phyloP scores from a whole-genome alignment of 306 rosid genomes.

The Cicer chorassanicum region DNA sequence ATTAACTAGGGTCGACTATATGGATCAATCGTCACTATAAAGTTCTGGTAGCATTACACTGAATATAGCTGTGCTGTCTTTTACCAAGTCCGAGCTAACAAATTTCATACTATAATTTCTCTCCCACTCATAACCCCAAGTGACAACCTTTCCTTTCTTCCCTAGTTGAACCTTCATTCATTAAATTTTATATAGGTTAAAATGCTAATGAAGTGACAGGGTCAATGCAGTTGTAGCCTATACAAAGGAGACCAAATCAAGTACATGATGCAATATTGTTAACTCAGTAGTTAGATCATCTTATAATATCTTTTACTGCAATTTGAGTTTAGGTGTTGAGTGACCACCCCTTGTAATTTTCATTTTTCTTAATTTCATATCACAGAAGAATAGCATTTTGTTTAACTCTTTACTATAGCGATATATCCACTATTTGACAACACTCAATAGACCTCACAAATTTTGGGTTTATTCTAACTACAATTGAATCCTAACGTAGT shows the following conservation, averaged over 20 bases:
- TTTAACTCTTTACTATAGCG: too few species aligned
- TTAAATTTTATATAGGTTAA: slow-evolving; percentile 5
- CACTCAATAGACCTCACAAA: neutral
- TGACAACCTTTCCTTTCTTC: neutral
- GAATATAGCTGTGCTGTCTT: neutral
- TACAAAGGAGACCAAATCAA: neutral
- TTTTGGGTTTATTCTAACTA: neutral
- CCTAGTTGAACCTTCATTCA: neutral
- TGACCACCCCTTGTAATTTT: neutral
- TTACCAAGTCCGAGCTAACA: neutral
- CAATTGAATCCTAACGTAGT: slow-evolving; percentile 17
- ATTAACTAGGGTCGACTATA: neutral
- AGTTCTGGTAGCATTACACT: neutral
- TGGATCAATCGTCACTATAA: neutral
- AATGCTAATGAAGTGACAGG: neutral
- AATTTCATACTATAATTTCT: neutral
- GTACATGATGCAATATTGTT: neutral
- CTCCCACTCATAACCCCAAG: slow-evolving; percentile 3
- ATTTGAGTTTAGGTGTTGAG: neutral
- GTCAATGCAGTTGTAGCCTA: slow-evolving; percentile 20
- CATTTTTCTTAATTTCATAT: neutral
- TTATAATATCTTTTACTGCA: neutral
- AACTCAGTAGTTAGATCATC: neutral
- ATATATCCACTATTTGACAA: too few species aligned
- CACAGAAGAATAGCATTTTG: too few species aligned